Conservation (phyloP, 495 filamentous ascomycete genomes). For the Talaromyces ruber region DNA sequence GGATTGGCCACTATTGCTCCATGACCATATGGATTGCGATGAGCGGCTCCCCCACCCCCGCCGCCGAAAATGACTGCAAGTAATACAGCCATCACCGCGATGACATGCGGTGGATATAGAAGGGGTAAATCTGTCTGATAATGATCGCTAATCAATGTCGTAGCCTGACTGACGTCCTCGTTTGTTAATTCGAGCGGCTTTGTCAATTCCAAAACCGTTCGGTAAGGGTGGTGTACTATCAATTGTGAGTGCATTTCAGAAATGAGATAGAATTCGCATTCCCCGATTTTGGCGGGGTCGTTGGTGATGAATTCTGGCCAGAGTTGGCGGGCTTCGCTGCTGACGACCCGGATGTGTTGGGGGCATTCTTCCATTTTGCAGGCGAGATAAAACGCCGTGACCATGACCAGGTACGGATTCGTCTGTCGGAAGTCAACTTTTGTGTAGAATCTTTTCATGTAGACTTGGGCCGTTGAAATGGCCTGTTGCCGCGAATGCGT, state of each 20-base stretch:
- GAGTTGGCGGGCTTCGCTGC: constrained; percentile 72
- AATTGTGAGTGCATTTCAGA: constrained; percentile 91
- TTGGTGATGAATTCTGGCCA: constrained; percentile 83
- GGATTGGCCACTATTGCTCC: constrained; percentile 15
- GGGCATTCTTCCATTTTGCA: constrained; percentile 99
- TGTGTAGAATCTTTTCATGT: constrained; percentile 87
- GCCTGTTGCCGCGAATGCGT: constrained; percentile 77
- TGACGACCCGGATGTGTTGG: constrained; percentile 86
- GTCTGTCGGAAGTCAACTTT: constrained; percentile 86
- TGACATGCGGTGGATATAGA: constrained; percentile 78
- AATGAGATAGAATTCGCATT: constrained; percentile 94
- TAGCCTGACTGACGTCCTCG: constrained; percentile 73
- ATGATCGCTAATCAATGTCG: constrained; percentile 90
- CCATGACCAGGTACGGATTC: constrained; percentile 85
- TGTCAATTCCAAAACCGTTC: constrained; percentile 69
- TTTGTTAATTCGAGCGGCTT: constrained; percentile 57
- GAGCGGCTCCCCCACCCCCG: constrained; percentile 21
- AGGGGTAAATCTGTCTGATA: constrained; percentile 92
- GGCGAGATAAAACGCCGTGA: constrained; percentile 88
- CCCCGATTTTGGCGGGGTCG: constrained; percentile 83
- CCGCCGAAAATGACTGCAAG: constrained; percentile 72
- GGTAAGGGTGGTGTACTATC: constrained; percentile 96
- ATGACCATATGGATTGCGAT: background rate
- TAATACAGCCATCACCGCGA: constrained; percentile 85
- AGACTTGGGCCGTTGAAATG: constrained; percentile 90